Conservation (phyloP, 805 yeast species). For the Ogataea paraovalis region DNA sequence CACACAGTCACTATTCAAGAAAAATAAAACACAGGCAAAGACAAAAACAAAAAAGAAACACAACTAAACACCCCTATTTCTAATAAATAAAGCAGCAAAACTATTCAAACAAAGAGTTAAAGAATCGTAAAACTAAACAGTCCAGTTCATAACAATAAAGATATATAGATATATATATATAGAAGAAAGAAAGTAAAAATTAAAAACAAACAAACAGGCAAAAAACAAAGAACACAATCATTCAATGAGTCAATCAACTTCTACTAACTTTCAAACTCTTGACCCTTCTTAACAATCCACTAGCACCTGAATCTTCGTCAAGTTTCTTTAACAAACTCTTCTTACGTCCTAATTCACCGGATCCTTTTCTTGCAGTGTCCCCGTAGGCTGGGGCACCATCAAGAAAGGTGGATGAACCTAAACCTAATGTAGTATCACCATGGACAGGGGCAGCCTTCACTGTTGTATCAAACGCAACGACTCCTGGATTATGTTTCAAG, state of each 20-base stretch:
- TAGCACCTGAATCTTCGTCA: constrained; percentile 21
- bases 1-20: not conserved
- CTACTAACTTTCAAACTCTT: constrained; percentile 80
- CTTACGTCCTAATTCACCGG: constrained; percentile 65
- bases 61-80: not conserved
- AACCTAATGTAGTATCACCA: constrained; percentile 81
- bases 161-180: not conserved
- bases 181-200: not conserved
- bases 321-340: constrained; percentile 56
- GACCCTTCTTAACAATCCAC: constrained; percentile 73
- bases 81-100: not conserved
- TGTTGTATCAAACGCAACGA: constrained; percentile 68
- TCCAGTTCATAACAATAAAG: not conserved
- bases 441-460: constrained; percentile 69
- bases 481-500: constrained; percentile 47
- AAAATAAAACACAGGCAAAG: not conserved
- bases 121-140: not conserved
- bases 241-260: constrained; percentile 9
- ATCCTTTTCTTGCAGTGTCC: constrained; percentile 35
- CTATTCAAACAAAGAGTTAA: not conserved
- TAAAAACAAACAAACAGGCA: not conserved
- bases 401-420: constrained; percentile 87
- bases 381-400: constrained; percentile 90
- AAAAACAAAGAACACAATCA: not conserved
- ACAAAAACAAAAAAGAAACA: not conserved